Evolutionary conservation across 139 green algal species (phyloP), one percentile per base, ranked within the genome.

Genomic region (Coelastrella sp.): DNA sequence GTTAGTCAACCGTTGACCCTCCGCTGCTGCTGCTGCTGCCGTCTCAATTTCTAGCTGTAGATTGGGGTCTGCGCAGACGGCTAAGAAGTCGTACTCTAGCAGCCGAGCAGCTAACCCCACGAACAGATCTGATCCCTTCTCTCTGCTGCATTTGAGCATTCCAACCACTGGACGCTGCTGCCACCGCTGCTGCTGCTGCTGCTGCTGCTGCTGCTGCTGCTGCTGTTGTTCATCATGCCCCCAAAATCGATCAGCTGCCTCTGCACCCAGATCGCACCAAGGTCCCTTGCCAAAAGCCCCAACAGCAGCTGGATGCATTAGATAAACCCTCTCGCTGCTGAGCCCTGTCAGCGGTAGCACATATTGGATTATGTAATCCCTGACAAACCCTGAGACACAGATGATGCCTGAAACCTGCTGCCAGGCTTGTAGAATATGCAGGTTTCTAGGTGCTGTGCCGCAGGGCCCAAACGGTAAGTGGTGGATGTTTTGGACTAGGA

Each of bases 401-500:
- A 88, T 20, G 5, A 80, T 0, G 3, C 66, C 66, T 14, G 23
- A 59, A 54, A 88, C 83, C 13, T 71, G 68, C 68, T 80, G 83
- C 83, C 83, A 88, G 57, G 83, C 66, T 56, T 11, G 7, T 3
- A 88, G 47, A 3, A 56, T 17, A 22, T 19, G 7, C 0, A 16
- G 0, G 7, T 54, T 80, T 32, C 83, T 80, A 14, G 83, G 83
- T 54, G n/a, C 68, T 32, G 65, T 80, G 19, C 83, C 83, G 22
- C 83, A 88, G 7, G 83, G 83, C 5, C 83, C 83, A 68, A 88
- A 88, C 1, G 83, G 83, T 8, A 88, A 20, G 5, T 88, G 83
- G 32, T 88, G 68, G 23, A 88, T 73, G 54, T 88, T 88, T n/a
- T 88, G 83, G 7, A 88, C 83, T 13, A 88, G 20, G n/a, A 68